Percentiles rank a stretch among this genome's conserved stretches.
phyloP scores from a whole-genome alignment of 2,329 filamentous ascomycete genomes.

The Exophiala bonariae region DNA sequence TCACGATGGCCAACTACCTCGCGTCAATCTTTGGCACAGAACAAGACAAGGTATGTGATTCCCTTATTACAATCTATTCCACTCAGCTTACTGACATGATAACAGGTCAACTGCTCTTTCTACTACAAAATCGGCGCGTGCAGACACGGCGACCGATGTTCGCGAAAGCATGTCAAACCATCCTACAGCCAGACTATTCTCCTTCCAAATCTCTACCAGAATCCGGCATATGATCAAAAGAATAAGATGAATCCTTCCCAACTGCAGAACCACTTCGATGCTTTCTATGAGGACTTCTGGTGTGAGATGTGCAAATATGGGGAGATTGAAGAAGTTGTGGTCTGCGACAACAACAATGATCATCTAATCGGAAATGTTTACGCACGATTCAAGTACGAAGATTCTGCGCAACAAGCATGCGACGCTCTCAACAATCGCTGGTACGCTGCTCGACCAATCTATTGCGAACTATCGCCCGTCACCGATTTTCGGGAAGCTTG shows the following conservation, averaged over 20 bases:
- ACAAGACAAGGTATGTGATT: conserved; percentile 72
- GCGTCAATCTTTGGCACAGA: conserved; percentile 99
- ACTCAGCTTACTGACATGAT: conserved; percentile 23
- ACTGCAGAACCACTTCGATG: conserved; percentile 98
- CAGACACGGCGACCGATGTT: conserved; percentile 96
- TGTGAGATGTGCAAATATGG: conserved; percentile 99
- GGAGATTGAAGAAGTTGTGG: conserved; percentile 94
- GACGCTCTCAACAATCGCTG: conserved; percentile 91
- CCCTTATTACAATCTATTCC: conserved; percentile 1
- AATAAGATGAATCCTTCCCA: conserved; percentile 95
- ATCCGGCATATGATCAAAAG: conserved; percentile 94
- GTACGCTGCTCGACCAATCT: conserved; percentile 96
- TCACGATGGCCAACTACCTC: conserved; percentile 88
- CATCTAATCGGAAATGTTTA: conserved; percentile 99
- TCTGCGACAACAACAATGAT: conserved; percentile 99
- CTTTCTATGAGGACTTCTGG: conserved; percentile 99
- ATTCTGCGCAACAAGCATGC: conserved; percentile 88
- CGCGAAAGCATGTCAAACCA: conserved; percentile 97
- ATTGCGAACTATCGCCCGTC: conserved; percentile 94
- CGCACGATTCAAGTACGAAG: conserved; percentile 99
- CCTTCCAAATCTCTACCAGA: conserved; percentile 98
- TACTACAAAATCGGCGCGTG: conserved; percentile 99
- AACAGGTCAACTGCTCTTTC: conserved; percentile 90
- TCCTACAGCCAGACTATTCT: conserved; percentile 97
- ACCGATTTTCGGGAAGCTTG: conserved; percentile 98